A percentile compares a stretch with the other conserved stretches of the same genome.
Conservation (phyloP, 2,329 filamentous ascomycete genomes). For the Cytospora chrysosperma region DNA sequence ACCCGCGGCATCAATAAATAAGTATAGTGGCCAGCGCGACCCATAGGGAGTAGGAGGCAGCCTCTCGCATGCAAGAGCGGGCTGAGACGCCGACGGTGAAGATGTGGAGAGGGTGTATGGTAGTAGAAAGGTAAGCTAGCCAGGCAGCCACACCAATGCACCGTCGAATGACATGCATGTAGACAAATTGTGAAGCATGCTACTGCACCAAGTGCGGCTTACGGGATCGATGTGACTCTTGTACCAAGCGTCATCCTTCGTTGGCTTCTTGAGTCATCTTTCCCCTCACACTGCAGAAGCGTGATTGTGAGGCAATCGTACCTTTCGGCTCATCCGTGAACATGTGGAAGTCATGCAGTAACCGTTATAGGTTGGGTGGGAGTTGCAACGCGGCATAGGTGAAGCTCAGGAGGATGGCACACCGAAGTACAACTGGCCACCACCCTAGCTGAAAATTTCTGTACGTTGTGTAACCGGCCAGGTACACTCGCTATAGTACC, state of each 20-base stretch:
- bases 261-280: background rate
- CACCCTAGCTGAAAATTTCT: constrained; percentile 3
- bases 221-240: constrained; percentile 4
- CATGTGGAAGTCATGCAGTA: background rate
- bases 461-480: constrained; percentile 12
- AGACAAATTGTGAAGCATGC: constrained; percentile 2
- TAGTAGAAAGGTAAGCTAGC: constrained; percentile 13
- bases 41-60: constrained; percentile 2
- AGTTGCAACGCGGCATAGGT: background rate
- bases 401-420: constrained; percentile 3
- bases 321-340: background rate
- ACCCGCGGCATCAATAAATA: background rate
- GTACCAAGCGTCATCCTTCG: background rate
- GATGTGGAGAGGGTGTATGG: constrained; percentile 9
- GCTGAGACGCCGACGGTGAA: constrained; percentile 14
- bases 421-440: constrained; percentile 4
- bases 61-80: constrained; percentile 3
- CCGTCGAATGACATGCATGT: constrained; percentile 19
- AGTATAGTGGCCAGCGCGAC: constrained; percentile 7
- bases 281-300: background rate
- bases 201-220: constrained; percentile 6
- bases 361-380: background rate
- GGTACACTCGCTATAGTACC: constrained; percentile 1
- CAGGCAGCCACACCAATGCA: constrained; percentile 21
- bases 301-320: background rate